These are phyloP conservation scores for Paecilomyces formosus DNA, from an alignment of 2,329 filamentous ascomycete genomes.

Conservation along the genomic window DNA sequence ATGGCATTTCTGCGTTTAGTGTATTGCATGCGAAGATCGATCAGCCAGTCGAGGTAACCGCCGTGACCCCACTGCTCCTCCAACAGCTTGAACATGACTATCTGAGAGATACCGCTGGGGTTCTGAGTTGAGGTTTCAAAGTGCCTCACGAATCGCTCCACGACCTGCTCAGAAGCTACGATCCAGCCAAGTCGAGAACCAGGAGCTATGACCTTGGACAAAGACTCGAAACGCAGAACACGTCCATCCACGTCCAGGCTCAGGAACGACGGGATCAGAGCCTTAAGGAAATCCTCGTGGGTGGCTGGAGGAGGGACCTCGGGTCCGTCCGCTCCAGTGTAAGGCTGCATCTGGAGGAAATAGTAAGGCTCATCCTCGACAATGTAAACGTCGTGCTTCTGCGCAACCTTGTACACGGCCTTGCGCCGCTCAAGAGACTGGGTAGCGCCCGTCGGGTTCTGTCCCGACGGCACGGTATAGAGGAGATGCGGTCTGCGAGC, in stretches of 20 bases:
- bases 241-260: constrained; percentile 80
- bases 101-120: constrained; percentile 75
- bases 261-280: constrained; percentile 67
- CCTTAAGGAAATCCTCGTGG: constrained; percentile 65
- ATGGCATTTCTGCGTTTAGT: constrained; percentile 70
- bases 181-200: constrained; percentile 82
- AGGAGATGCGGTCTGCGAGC: constrained; percentile 60
- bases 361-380: constrained; percentile 94
- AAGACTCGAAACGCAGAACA: constrained; percentile 84
- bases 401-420: constrained; percentile 68
- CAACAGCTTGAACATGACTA: constrained; percentile 78
- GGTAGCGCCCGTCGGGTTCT: constrained; percentile 86
- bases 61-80: constrained; percentile 92
- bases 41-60: constrained; percentile 84
- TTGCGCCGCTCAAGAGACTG: constrained; percentile 60
- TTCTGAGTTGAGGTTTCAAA: constrained; percentile 80
- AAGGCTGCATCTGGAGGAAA: constrained; percentile 77
- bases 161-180: constrained; percentile 74
- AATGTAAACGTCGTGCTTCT: constrained; percentile 79
- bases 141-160: constrained; percentile 75
- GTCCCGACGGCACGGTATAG: constrained; percentile 71
- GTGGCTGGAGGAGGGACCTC: constrained; percentile 50
- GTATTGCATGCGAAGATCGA: constrained; percentile 73
- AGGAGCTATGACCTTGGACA: constrained; percentile 84
- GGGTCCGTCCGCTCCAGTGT: constrained; percentile 48